phyloP scores from a whole-genome alignment of 768 basidiomycete genomes.

The Pleurotus cornucopiae region DNA sequence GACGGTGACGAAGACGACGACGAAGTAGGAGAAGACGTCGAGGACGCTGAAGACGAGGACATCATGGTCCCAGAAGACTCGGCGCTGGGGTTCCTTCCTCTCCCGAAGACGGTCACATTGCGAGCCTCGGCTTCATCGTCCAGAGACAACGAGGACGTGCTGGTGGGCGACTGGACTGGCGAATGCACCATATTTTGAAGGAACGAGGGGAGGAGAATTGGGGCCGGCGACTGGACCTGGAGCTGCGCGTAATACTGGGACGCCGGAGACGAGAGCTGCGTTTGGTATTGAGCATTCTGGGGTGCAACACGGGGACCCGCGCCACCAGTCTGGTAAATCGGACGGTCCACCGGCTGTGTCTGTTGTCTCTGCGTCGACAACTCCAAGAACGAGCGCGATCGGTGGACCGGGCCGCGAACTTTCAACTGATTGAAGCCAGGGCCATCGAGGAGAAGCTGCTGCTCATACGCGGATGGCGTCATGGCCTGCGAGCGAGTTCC shows the following conservation, averaged over 20 bases:
- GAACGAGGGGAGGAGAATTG: slow-evolving; percentile 69
- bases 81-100: slow-evolving; percentile 8
- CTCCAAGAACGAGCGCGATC: slow-evolving; percentile 50
- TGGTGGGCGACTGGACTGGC: slow-evolving; percentile 61
- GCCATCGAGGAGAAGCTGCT: slow-evolving; percentile 31
- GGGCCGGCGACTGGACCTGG: slow-evolving; percentile 35
- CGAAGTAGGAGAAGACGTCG: background rate
- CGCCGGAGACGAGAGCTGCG: slow-evolving; percentile 32
- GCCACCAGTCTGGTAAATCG: slow-evolving; percentile 72
- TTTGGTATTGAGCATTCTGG: slow-evolving; percentile 13
- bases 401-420: slow-evolving; percentile 35
- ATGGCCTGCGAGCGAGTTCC: slow-evolving; percentile 37
- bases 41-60: slow-evolving; percentile 13
- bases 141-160: slow-evolving; percentile 62
- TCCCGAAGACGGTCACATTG: background rate
- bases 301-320: background rate
- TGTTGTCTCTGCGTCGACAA: slow-evolving; percentile 28
- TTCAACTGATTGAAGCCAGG: slow-evolving; percentile 16
- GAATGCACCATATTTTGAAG: slow-evolving; percentile 71
- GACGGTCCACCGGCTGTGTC: slow-evolving; percentile 30
- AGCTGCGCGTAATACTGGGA: slow-evolving; percentile 15
- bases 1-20: slow-evolving; percentile 21
- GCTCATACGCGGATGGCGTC: slow-evolving; percentile 41
- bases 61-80: slow-evolving; percentile 9
- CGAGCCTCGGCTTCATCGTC: slow-evolving; percentile 34